A percentile compares a stretch with the other conserved stretches of the same genome.
These are phyloP conservation scores for Quercus tomentella DNA, from an alignment of 331 rosid species.

Conservation along the genomic window DNA sequence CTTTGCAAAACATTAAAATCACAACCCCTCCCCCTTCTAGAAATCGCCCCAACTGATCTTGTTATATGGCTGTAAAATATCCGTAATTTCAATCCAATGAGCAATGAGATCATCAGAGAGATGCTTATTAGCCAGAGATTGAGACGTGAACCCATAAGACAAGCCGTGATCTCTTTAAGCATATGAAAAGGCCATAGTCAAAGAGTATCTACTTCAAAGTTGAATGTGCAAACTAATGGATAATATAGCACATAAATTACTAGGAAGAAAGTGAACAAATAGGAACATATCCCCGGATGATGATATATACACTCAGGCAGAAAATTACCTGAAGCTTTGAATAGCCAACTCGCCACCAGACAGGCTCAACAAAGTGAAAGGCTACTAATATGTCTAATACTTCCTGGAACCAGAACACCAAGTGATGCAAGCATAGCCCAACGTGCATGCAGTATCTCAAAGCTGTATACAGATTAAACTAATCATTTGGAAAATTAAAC, in stretches of 20 bases:
- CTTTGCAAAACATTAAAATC: not conserved
- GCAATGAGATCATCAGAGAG: not conserved
- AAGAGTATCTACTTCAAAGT: slow-evolving; percentile 6
- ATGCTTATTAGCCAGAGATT: not conserved
- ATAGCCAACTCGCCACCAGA: slow-evolving; percentile 99
- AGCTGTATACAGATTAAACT: slow-evolving; percentile 45
- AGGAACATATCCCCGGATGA: slow-evolving; percentile 4
- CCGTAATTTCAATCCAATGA: not conserved
- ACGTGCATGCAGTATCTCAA: slow-evolving; percentile 94
- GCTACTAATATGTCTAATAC: slow-evolving; percentile 62
- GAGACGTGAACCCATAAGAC: not conserved
- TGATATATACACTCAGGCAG: not conserved
- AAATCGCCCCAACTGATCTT: not conserved
- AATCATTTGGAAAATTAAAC: slow-evolving; percentile 11
- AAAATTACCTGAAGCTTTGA: slow-evolving; percentile 74
- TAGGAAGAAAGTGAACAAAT: not conserved
- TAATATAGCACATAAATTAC: slow-evolving; percentile 1
- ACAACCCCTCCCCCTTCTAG: not conserved
- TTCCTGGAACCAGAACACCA: slow-evolving; percentile 87
- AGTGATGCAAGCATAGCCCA: slow-evolving; percentile 98
- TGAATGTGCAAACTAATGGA: slow-evolving; percentile 6
- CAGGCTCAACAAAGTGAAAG: slow-evolving; percentile 88
- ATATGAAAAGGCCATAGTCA: not conserved
- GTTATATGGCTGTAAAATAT: not conserved
- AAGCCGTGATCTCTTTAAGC: not conserved